phyloP scores from a whole-genome alignment of 805 yeast genomes.

The Teunomyces panamensis region DNA sequence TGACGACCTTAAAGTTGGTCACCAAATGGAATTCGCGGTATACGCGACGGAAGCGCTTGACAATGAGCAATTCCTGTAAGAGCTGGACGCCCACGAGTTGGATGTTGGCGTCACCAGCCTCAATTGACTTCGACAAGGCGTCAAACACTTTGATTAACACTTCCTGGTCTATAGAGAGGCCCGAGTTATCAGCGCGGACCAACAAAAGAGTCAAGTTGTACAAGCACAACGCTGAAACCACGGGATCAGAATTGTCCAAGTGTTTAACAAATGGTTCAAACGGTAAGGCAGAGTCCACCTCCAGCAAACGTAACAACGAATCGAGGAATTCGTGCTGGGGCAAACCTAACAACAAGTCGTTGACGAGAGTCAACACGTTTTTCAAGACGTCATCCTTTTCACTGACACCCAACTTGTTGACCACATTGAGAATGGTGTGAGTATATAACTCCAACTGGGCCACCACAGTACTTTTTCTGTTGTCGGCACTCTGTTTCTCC shows the following conservation, averaged over 20 bases:
- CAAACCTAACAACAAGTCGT: conserved; percentile 50
- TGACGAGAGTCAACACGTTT: conserved; percentile 58
- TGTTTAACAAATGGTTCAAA: conserved; percentile 52
- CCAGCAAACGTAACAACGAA: conserved; percentile 41
- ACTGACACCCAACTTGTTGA: conserved; percentile 44
- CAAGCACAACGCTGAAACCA: conserved; percentile 53
- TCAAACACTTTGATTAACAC: conserved; percentile 39
- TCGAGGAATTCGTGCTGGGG: conserved; percentile 32
- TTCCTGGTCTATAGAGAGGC: conserved; percentile 28
- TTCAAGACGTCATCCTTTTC: conserved; percentile 64
- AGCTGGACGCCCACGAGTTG: conserved; percentile 63
- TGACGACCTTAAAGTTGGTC: conserved; percentile 31
- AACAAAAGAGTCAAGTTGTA: conserved; percentile 53
- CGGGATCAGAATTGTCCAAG: conserved; percentile 53
- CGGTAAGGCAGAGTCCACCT: conserved; percentile 46
- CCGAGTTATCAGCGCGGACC: conserved; percentile 17
- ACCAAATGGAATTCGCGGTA: conserved; percentile 41
- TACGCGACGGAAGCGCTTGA: conserved; percentile 49
- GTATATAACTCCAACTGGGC: conserved; percentile 52
- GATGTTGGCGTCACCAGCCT: conserved; percentile 39
- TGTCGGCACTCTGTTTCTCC: conserved; percentile 46
- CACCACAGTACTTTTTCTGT: conserved; percentile 39
- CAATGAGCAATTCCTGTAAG: conserved; percentile 56
- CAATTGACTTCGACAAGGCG: conserved; percentile 30
- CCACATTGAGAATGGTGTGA: conserved; percentile 50